Conservation (phyloP, 108 stramenopile species). For the Fragilaria radians region DNA sequence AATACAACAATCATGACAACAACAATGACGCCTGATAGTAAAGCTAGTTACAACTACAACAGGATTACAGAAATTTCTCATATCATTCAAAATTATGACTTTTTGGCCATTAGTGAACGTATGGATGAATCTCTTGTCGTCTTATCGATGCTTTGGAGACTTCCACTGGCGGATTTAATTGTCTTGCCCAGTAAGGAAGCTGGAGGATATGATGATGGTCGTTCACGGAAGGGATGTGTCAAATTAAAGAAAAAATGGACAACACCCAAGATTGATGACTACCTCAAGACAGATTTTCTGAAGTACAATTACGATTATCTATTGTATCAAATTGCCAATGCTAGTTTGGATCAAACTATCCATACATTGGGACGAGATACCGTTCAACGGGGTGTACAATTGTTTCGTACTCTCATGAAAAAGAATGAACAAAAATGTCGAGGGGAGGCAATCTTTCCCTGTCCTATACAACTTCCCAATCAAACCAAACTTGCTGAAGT, state of each 20-base stretch:
- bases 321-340: conserved; percentile 36
- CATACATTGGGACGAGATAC: conserved; percentile 29
- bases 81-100: conserved; percentile 39
- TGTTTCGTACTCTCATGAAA: conserved; percentile 4
- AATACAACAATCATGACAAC: not conserved
- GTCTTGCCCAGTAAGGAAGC: conserved; percentile 11
- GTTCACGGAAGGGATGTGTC: conserved; percentile 2
- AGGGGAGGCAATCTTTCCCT: not conserved
- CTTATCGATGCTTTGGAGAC: conserved; percentile 19
- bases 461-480: not conserved
- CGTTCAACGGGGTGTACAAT: conserved; percentile 15
- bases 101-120: conserved; percentile 41
- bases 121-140: conserved; percentile 43
- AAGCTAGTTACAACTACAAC: not conserved
- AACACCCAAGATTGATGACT: conserved; percentile 9
- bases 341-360: conserved; percentile 42
- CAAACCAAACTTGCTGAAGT: not conserved
- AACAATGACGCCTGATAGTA: not conserved
- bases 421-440: not conserved
- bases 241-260: not conserved
- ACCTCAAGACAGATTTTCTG: conserved; percentile 13
- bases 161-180: conserved; percentile 21
- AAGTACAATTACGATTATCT: conserved; percentile 19
- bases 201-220: conserved; percentile 25
- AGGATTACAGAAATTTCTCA: conserved; percentile 3